These are phyloP conservation scores for Elasticomyces elasticus DNA, from an alignment of 495 filamentous ascomycete genomes.

Conservation along the genomic window DNA sequence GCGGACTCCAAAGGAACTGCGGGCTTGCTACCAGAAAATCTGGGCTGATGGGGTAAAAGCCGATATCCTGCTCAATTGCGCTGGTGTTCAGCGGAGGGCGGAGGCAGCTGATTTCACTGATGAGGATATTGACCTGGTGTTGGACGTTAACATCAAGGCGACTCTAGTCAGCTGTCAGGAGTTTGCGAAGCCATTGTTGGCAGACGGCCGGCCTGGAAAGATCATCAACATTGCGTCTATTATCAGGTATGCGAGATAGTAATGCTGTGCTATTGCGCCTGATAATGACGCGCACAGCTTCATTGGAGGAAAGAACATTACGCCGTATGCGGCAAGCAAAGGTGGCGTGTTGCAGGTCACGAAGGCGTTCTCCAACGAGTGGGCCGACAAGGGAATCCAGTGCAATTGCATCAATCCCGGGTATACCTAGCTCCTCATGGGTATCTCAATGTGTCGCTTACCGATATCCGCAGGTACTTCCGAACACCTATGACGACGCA, in stretches of 20 bases:
- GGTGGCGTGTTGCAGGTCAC: slow-evolving; percentile 26
- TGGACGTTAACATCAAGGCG: slow-evolving; percentile 27
- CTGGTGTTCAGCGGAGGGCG: slow-evolving; percentile 13
- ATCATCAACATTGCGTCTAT: slow-evolving; percentile 25
- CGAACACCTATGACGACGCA: slow-evolving; percentile 21
- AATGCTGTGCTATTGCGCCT: background rate
- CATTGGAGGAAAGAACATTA: slow-evolving; percentile 20
- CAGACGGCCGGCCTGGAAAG: slow-evolving; percentile 18
- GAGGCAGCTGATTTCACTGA: slow-evolving; percentile 11
- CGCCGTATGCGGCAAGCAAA: slow-evolving; percentile 25
- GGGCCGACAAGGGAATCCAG: slow-evolving; percentile 26
- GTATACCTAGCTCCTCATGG: background rate
- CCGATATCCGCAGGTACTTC: slow-evolving; percentile 13
- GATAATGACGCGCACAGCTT: slow-evolving; percentile 5
- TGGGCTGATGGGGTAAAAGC: slow-evolving; percentile 3
- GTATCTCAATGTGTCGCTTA: background rate
- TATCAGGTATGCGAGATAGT: background rate
- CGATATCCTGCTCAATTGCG: slow-evolving; percentile 21
- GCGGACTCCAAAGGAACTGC: background rate
- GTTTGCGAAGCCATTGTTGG: slow-evolving; percentile 22
- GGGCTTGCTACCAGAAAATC: slow-evolving; percentile 1
- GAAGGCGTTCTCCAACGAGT: slow-evolving; percentile 28
- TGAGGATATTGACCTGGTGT: slow-evolving; percentile 22
- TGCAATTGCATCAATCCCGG: slow-evolving; percentile 25
- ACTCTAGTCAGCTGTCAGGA: slow-evolving; percentile 17